Conservation (phyloP, 1,284 basidiomycete species). For the Exsudoporus floridanus region DNA sequence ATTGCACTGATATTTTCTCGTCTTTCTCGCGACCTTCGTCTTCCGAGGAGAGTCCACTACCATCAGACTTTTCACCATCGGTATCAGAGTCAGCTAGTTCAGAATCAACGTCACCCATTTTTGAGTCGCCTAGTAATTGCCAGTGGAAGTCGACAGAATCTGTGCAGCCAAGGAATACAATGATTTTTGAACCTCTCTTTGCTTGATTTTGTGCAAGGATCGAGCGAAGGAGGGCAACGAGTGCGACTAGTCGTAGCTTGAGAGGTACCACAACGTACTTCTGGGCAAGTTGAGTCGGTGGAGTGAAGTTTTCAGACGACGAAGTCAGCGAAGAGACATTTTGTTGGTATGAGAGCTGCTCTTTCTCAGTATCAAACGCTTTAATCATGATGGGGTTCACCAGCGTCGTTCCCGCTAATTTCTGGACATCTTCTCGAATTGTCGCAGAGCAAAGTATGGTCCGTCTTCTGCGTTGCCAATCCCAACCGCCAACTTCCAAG, state of each 20-base stretch:
- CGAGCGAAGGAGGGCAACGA: conserved; percentile 81
- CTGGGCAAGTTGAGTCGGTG: conserved; percentile 93
- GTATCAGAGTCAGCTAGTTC: conserved; percentile 29
- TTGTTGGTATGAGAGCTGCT: conserved; percentile 17
- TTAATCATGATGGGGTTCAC: conserved; percentile 73
- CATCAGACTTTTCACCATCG: conserved; percentile 35
- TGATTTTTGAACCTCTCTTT: conserved; percentile 65
- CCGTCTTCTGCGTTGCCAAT: conserved; percentile 74
- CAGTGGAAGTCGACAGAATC: conserved; percentile 99
- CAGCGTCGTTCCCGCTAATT: conserved; percentile 83
- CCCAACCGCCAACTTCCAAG: conserved; percentile 79
- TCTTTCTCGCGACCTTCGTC: conserved; percentile 24
- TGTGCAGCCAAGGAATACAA: conserved; percentile 96
- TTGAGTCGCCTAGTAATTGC: conserved; percentile 77
- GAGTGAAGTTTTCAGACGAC: conserved; percentile 72
- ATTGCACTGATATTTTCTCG: conserved; percentile 58
- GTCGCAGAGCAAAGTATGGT: conserved; percentile 97
- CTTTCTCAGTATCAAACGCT: conserved; percentile 51
- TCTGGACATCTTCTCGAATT: conserved; percentile 92
- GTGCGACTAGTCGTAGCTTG: conserved; percentile 89
- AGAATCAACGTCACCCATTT: conserved; percentile 57
- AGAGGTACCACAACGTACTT: conserved; percentile 91
- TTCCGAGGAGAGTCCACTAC: conserved; percentile 28
- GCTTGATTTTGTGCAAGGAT: conserved; percentile 63
- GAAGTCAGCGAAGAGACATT: conserved; percentile 15